phyloP scores from a whole-genome alignment of 164 flowering plant genomes.

The Brasenia schreberi region DNA sequence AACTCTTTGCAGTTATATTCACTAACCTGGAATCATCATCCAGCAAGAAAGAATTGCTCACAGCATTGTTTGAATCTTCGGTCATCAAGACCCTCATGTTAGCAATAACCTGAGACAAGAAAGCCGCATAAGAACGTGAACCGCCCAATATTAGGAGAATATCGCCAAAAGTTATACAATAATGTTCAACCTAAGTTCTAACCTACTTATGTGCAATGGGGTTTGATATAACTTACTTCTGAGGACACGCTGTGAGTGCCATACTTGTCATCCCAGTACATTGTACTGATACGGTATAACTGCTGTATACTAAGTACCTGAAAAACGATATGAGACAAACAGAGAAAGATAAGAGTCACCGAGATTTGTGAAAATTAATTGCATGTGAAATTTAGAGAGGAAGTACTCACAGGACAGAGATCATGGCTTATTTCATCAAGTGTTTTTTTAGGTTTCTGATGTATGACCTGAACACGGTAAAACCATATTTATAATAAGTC shows the following conservation, averaged over 20 bases:
- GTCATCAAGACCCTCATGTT: conserved; percentile 64
- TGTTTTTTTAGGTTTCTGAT: conserved; percentile 92
- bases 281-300: conserved; percentile 90
- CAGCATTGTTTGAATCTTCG: conserved; percentile 57
- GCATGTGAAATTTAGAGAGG: background rate
- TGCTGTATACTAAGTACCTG: conserved; percentile 99
- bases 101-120: conserved; percentile 34
- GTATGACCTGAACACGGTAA: conserved; percentile 55
- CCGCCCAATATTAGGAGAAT: background rate
- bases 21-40: conserved; percentile 60
- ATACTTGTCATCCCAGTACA: conserved; percentile 99
- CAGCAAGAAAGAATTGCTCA: conserved; percentile 53
- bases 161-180: background rate
- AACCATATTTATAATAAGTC: background rate
- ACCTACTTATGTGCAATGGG: conserved; percentile 23
- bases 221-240: conserved; percentile 63
- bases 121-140: background rate
- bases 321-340: conserved; percentile 2
- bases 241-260: conserved; percentile 90
- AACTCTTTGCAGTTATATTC: background rate
- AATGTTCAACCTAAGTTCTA: conserved; percentile 7
- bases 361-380: conserved; percentile 1
- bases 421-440: conserved; percentile 92
- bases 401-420: conserved; percentile 73
- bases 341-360: background rate